Percentiles rank a stretch among this genome's conserved stretches.
phyloP scores from a whole-genome alignment of 1,284 basidiomycete species.

The Earliella scabrosa region DNA sequence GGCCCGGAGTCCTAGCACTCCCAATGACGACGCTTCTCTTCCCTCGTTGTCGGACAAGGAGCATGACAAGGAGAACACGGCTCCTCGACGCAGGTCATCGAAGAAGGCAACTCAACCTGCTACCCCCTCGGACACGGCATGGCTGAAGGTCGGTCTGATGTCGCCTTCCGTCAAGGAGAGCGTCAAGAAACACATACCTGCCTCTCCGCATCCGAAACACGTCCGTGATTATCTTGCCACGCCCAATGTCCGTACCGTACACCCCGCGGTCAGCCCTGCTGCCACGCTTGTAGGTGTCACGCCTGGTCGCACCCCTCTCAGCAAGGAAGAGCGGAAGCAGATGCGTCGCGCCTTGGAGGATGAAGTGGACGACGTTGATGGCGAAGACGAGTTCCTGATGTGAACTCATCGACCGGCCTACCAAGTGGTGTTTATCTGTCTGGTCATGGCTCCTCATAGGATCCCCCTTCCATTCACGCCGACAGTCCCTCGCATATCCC shows the following conservation, averaged over 20 bases:
- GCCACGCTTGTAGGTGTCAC: conserved; percentile 9
- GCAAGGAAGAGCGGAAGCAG: conserved; percentile 21
- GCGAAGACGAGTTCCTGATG: conserved; percentile 14
- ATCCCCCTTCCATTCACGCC: neutral
- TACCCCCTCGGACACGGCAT: conserved; percentile 18
- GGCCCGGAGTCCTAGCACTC: neutral
- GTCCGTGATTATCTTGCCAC: conserved; percentile 20
- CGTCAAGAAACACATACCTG: conserved; percentile 10
- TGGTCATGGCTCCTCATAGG: conserved; percentile 1
- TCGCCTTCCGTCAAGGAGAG: conserved; percentile 14
- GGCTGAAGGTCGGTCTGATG: conserved; percentile 22
- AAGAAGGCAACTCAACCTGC: conserved; percentile 13
- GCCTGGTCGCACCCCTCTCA: conserved; percentile 19
- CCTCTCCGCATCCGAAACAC: conserved; percentile 24
- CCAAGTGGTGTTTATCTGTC: neutral
- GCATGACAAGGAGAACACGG: conserved; percentile 58
- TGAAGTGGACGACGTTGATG: conserved; percentile 23
- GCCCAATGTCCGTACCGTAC: conserved; percentile 12
- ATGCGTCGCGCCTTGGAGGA: conserved; percentile 24
- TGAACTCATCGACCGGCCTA: neutral
- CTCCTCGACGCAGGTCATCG: conserved; percentile 25
- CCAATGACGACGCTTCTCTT: conserved; percentile 8
- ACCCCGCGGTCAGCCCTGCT: conserved; percentile 3
- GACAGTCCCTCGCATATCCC: neutral
- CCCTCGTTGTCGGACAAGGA: conserved; percentile 38